Evolutionary conservation across 2,329 filamentous ascomycete species (phyloP), one percentile per base, ranked within the genome.

Genomic region (Plenodomus lindquistii): DNA sequence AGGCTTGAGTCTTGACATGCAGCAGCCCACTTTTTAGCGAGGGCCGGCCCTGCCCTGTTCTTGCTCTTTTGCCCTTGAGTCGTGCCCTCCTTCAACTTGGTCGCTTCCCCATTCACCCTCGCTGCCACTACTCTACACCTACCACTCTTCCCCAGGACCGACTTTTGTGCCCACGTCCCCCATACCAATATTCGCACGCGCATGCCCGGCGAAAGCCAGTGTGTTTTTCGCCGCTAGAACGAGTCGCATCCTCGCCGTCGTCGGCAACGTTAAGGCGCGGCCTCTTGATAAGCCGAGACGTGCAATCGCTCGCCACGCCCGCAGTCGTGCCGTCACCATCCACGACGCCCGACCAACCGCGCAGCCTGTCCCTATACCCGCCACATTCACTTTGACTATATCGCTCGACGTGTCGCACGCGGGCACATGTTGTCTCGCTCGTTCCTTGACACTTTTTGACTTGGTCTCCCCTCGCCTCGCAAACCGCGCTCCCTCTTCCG

Each of bases 321-420:
- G 48, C 51, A 58, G 45, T 63, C 59, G 53, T 60, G 47, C 50
- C 64, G 61, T 52, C 63, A 62, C 62, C 58, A 63, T 63, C 63
- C 62, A 63, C 58, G 63, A 63, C 54, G 43, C 36, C 27, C 38
- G 31, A 24, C 42, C 46, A 46, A 20, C 35, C 19, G 9, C 37
- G 20, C 36, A 19, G 35, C 35, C 39, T 22, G 29, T 29, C 34
- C 1, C 37, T 39, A 31, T 10, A 24, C 24, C 36, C 31, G 27
- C 42, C 44, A 46, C 41, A 7, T 22, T 36, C 35, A 16, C 8
- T 42, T 18, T 47, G 43, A 42, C 29, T 15, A 34, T 19, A 35
- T 44, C 34, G 41, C 38, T 19, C 27, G 18, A 3, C 38, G 19
- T 16, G 16, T 43, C 37, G 22, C 40, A 40, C 40, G 16, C 15